Evolutionary conservation across 129 eudicot species (phyloP), one percentile per base, ranked within the genome.

Genomic region (Helianthus tuberosus): DNA sequence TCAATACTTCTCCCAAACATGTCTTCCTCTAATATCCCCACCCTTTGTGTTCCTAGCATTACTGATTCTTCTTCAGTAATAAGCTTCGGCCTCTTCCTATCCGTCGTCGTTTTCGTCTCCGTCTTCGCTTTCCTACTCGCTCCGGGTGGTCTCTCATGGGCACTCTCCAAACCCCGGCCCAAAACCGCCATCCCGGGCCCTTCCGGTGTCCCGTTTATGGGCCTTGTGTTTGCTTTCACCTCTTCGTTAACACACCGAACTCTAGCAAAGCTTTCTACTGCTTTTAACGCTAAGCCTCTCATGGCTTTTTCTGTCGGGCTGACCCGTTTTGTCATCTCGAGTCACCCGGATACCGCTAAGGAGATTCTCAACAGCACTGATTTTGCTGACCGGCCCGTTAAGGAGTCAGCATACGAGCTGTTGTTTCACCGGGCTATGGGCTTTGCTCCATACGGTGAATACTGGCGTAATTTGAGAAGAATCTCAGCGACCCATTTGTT

Each of bases 131-230:
- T 93, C 75, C 77, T 88, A 72, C 84, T 93, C 0, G 75, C 88
- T 9, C 98, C 98, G 5, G 98, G 98, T 11, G 98, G 98, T 2
- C 89, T 93, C 20, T 90, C 98, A 35, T 93, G 98, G 98, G 90
- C 98, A 15, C 66, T 89, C 25, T 77, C 85, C 6, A 85, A 74
- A 55, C 58, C 85, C 55, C 69, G 81, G 14, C 66, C 90, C 9
- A 60, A 76, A 75, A 36, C 82, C 48, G 86, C 82, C 46, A 93
- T 93, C 64, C 95, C 96, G 0, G 98, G 98, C n/a, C 98, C 96
- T 0, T 61, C 93, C 17, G 98, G 96, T 1, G 25, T 83, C 13
- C 98, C 98, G 0, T 15, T 93, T 29, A 17, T 85, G 0, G 98
- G 98, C 1, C 71, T 86, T 12, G 81, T 82, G 5, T 77, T 82